Base-by-base conservation (phyloP, 495 filamentous ascomycete genomes). In the Melanomma pulvis-pyrius region DNA sequence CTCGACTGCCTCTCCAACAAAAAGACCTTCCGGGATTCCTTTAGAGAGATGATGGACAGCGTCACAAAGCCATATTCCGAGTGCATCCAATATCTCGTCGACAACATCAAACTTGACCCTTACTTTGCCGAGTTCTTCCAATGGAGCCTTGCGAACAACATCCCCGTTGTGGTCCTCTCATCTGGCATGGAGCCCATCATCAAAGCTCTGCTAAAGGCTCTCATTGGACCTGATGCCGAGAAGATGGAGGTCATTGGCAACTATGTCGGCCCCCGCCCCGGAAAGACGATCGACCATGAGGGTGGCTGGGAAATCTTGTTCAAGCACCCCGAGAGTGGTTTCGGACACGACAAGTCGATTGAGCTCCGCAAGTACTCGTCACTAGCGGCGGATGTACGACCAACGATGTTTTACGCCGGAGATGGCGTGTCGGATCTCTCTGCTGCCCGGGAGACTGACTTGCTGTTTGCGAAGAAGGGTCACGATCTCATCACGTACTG, bases 151-250 rank as follows among this genome's bases (percentile, higher is more conserved):
- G 81, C 83, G 56, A 88, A 93, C 73, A 92, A 94, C 69, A 87
- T 98, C 25, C 93, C 94, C 24, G 90, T 97, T 64, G 92, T 98
- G 30, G 88, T 98, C 2, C 79, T 98, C 19, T 93, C 90, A 46
- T 88, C 88, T 15, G 93, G 93, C 47, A 98, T 98, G 94, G 83
- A 84, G 55, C 94, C 94, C 15, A 87, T 98, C 71, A 97, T 98
- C 77, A 82, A 87, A 39, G 90, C 91, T 4, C 79, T 98, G 48
- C 82, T 98, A 34, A 83, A 88, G 52, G 82, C 90, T 47, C 82
- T 96, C 22, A 80, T 98, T 8, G 93, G 93, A 4, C 81, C 83
- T 73, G 82, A 89, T 64, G 84, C 85, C 59, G 83, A 88, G 51
- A 84, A 90, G 60, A 85, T 97, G 71, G 82, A 89, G 73, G 94